These are phyloP conservation scores for Penicillium tannophilum DNA, from an alignment of 495 filamentous ascomycete genomes.

Conservation along the genomic window DNA sequence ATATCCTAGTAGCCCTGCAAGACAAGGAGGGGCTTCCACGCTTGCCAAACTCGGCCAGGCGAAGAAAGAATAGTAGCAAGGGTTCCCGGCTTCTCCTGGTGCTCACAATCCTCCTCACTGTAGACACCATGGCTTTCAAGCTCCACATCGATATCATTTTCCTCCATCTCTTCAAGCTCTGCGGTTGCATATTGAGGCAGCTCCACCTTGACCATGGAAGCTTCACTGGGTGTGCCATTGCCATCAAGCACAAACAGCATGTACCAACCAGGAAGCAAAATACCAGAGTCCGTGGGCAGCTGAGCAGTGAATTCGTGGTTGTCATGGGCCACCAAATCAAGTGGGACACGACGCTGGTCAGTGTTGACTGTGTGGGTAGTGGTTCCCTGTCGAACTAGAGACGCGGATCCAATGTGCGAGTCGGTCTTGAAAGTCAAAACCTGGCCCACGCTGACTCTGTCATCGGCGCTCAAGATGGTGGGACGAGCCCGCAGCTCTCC, in stretches of 20 bases:
- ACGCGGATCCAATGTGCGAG: conserved; percentile 16
- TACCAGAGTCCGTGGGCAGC: conserved; percentile 43
- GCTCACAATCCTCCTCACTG: conserved; percentile 1
- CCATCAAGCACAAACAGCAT: conserved; percentile 56
- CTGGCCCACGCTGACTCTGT: conserved; percentile 25
- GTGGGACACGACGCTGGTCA: conserved; percentile 56
- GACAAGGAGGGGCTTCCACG: conserved; percentile 8
- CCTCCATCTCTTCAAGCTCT: conserved; percentile 9
- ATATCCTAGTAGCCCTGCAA: not conserved
- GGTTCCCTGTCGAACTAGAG: conserved; percentile 49
- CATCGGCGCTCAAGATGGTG: conserved; percentile 21
- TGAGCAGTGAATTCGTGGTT: conserved; percentile 4
- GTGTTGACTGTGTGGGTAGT: conserved; percentile 62
- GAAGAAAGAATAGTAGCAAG: conserved; percentile 2
- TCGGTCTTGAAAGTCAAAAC: conserved; percentile 24
- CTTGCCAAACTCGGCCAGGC: conserved; percentile 5
- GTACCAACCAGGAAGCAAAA: conserved; percentile 58
- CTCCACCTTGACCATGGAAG: conserved; percentile 26
- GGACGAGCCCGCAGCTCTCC: conserved; percentile 47
- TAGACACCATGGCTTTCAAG: not conserved
- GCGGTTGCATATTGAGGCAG: conserved; percentile 6
- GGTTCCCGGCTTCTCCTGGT: not conserved
- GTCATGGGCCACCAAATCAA: conserved; percentile 18
- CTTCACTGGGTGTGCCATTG: conserved; percentile 51
- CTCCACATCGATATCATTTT: not conserved